Evolutionary conservation across 257 asterid genomes (phyloP), one percentile per base, ranked within the genome.

Genomic region (Buddleja alternifolia): DNA sequence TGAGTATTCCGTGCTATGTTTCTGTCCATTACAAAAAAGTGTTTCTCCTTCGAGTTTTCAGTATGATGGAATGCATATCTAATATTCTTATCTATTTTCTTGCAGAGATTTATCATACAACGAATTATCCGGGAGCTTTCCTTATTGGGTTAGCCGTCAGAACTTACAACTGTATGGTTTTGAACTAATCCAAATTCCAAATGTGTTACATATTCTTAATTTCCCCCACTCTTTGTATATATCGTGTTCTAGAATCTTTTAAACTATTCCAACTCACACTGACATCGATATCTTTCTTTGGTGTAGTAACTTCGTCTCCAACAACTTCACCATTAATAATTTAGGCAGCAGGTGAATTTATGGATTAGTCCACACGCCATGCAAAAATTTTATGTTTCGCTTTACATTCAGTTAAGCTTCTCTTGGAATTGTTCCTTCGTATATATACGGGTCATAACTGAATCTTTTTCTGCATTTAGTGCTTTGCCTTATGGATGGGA

Each of bases 61-160:
- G 41, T 46, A 54, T 15, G 23, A 52, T 20, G 14, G 7, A n/a
- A 56, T 72, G 36, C 40, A 53, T 47, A 34, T 23, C 21, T 67
- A 57, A 25, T 29, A 29, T 29, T 57, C 20, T 8, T 53, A 15
- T n/a, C 5, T 68, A 34, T 72, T 51, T 64, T 15, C 50, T 64
- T 74, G 76, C 78, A 92, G 96, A 70, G 96, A 92, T 76, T 75
- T 92, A 57, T 85, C 95, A 40, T 92, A 87, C 89, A 92, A 92
- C 41, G 85, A 71, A 60, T 71, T 92, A 58, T 78, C 93, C 1
- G 95, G 97, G 71, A 77, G 79, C 69, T 76, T 92, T 52, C 98
- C 98, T 40, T 68, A 95, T 60, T 92, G 98, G 96, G 50, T 81
- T 64, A 50, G 73, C 70, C 72, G 40, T 19, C 75, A 14, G 69